Base-by-base conservation (phyloP, 192 early-diverging fungal genomes). In the Coemansia sp. region DNA sequence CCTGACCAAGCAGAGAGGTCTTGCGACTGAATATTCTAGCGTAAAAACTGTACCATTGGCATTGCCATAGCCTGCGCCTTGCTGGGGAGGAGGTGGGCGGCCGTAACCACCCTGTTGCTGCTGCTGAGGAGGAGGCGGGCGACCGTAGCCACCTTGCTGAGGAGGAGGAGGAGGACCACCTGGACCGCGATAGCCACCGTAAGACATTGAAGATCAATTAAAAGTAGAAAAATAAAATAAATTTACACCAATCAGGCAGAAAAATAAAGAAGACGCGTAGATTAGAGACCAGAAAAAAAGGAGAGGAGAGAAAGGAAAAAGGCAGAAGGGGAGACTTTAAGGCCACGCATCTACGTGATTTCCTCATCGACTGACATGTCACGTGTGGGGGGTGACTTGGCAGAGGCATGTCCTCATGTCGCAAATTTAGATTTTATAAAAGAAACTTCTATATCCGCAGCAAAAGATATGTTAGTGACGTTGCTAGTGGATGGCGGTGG, bases 191-290 rank as follows among this genome's bases (percentile, higher is more conserved):
- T 70, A 65, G 40, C 52, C 50, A 45, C 55, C 56, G 75, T 76
- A 76, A 37, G 71, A 73, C 70, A 73, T 78, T 67, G 22, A 44
- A 22, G 16, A 3, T 49, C 16, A 39, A 41, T n/a, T 13, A 43
- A 24, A 50, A 60, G 56, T 40, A 38, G 49, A 53, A 62, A 68
- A 55, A 1, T 44, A 16, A 56, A 62, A 18, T 12, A 68, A 29
- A 30, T 53, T 27, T 56, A 55, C 18, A 67, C 53, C 37, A 22
- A 44, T 15, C 37, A 39, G 34, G 58, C 12, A 37, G 56, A 37
- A 59, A 60, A 39, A 70, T 32, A 58, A 50, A 59, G 32, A 27
- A 59, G 37, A 38, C 20, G 38, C 41, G 40, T 4, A 44, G 62
- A 70, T 62, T 37, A 16, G 38, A 1, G 39, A 16, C 45, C n/a